phyloP scores from a whole-genome alignment of 352 stramenopile genomes.

The Blastocystis sp. region DNA sequence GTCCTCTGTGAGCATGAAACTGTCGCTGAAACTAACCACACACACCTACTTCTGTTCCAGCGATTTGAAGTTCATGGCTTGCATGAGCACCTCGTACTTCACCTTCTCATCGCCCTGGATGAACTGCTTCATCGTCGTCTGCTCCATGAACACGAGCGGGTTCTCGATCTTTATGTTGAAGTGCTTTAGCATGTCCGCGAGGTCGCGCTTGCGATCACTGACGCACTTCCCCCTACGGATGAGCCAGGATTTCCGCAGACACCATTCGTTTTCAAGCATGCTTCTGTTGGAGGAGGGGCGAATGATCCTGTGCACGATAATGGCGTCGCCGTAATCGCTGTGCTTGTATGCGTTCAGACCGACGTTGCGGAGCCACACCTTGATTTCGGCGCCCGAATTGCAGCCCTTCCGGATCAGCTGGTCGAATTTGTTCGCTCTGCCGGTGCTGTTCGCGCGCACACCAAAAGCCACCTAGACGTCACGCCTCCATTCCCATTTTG shows the following conservation, averaged over 20 bases:
- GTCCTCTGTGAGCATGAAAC: slow-evolving; percentile 3
- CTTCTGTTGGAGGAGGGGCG: neutral
- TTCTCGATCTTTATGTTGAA: slow-evolving; percentile 65
- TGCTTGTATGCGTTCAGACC: slow-evolving; percentile 7
- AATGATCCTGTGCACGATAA: neutral
- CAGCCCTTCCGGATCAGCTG: slow-evolving; percentile 48
- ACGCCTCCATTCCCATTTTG: neutral
- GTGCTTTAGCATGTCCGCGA: slow-evolving; percentile 32
- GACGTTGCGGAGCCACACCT: neutral
- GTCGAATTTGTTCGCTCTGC: slow-evolving; percentile 33
- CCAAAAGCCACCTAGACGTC: slow-evolving; percentile 35
- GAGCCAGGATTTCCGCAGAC: no score
- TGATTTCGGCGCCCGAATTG: neutral
- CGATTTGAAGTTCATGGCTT: slow-evolving; percentile 53
- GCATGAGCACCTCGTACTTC: slow-evolving; percentile 54
- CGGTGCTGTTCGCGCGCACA: slow-evolving; percentile 42
- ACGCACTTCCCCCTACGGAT: neutral
- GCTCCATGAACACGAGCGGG: slow-evolving; percentile 59
- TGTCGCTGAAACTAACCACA: neutral
- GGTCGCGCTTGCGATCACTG: neutral
- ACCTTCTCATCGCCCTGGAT: slow-evolving; percentile 57
- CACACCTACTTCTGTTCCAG: slow-evolving; percentile 5
- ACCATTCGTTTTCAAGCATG: neutral
- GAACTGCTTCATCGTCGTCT: slow-evolving; percentile 64
- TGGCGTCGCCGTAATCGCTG: neutral